phyloP scores from a whole-genome alignment of 192 early-diverging fungal genomes.

The Backusella liffmaniae region DNA sequence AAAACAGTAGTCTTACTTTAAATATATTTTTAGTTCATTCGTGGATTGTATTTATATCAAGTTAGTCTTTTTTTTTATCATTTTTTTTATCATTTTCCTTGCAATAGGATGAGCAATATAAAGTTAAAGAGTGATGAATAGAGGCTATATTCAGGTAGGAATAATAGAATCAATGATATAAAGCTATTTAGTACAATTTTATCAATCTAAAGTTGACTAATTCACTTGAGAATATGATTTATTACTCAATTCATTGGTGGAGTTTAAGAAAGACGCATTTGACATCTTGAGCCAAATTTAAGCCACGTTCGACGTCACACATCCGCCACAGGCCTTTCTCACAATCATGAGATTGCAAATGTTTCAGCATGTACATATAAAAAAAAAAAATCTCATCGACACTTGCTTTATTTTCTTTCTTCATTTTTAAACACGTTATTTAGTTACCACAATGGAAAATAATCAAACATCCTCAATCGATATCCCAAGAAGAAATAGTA shows the following conservation, averaged over 20 bases:
- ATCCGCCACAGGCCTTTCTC: neutral
- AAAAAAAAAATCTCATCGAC: neutral
- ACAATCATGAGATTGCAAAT: neutral
- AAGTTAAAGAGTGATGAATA: no score
- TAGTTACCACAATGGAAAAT: neutral
- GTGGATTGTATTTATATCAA: neutral
- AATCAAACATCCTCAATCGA: neutral
- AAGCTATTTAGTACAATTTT: neutral
- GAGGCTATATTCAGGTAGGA: no score
- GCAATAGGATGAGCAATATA: no score
- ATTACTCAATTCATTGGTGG: neutral
- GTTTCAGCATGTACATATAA: neutral
- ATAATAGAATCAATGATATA: neutral
- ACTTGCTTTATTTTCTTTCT: neutral
- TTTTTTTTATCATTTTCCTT: neutral
- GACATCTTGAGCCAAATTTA: neutral
- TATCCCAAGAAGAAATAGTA: neutral
- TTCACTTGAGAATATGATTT: neutral
- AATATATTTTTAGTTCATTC: neutral
- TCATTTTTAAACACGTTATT: neutral
- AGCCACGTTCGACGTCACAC: neutral
- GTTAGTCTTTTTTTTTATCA: neutral
- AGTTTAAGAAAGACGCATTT: neutral
- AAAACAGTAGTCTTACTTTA: neutral
- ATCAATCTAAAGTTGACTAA: neutral